phyloP scores from a whole-genome alignment of 352 stramenopile genomes.

The Phytopythium aichiense region DNA sequence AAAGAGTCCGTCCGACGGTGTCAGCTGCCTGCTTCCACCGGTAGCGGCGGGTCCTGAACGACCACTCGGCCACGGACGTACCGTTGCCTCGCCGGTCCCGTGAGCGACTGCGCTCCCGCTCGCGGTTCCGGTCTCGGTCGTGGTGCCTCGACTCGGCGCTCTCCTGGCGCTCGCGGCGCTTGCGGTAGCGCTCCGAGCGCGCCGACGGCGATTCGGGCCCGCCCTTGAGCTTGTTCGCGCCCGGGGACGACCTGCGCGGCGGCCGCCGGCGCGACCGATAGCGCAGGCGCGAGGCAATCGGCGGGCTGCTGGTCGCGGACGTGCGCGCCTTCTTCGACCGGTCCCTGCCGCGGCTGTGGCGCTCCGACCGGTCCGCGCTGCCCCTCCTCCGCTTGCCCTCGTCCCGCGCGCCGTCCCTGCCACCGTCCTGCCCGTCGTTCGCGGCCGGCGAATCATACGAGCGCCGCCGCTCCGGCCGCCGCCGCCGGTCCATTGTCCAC shows the following conservation, averaged over 20 bases:
- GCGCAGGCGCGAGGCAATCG: conserved; percentile 5
- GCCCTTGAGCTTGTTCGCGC: neutral
- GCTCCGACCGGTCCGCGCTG: neutral
- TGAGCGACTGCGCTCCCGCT: neutral
- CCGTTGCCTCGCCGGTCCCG: conserved; percentile 6
- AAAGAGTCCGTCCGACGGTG: neutral
- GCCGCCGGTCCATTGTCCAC: conserved; percentile 4
- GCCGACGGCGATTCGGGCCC: neutral
- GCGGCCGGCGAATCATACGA: neutral
- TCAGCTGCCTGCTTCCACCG: no score
- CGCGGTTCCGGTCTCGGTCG: conserved; percentile 3
- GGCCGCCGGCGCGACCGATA: conserved; percentile 3
- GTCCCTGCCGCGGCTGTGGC: neutral
- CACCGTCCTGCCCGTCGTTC: neutral
- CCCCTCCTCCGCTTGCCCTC: neutral
- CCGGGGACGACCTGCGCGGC: neutral
- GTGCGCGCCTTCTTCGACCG: conserved; percentile 3
- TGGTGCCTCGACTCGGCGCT: neutral
- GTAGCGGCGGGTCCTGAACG: neutral
- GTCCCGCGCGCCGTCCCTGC: neutral
- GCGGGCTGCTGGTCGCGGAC: conserved; percentile 1
- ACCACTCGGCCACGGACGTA: neutral
- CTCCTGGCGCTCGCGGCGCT: conserved; percentile 5
- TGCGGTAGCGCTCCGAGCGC: conserved; percentile 7
- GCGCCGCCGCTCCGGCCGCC: conserved; percentile 1